Evolutionary conservation across 2,329 filamentous ascomycete genomes (phyloP).

Genomic region (Colletotrichum sidae): DNA sequence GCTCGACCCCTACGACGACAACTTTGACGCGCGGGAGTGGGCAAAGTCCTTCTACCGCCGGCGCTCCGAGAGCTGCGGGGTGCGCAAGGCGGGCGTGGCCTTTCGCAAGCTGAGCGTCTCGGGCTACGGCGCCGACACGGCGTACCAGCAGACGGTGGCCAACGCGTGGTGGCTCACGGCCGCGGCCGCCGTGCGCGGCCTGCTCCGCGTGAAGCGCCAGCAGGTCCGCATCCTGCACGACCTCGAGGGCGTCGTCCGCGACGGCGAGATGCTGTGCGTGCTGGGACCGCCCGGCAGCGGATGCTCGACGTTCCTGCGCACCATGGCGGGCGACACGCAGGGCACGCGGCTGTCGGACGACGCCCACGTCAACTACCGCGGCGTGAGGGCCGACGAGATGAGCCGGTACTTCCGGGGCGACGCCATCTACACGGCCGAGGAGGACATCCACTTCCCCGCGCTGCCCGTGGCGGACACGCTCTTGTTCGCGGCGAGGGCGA

Average conservation of each 20-base stretch:
- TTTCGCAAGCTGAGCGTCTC: slow-evolving; percentile 58
- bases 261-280: slow-evolving; percentile 68
- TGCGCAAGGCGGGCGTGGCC: slow-evolving; percentile 48
- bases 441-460: slow-evolving; percentile 71
- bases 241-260: slow-evolving; percentile 63
- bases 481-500: slow-evolving; percentile 69
- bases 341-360: slow-evolving; percentile 57
- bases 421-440: slow-evolving; percentile 75
- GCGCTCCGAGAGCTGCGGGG: slow-evolving; percentile 42
- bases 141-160: slow-evolving; percentile 24
- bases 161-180: slow-evolving; percentile 44
- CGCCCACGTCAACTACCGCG: slow-evolving; percentile 33
- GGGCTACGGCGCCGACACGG: slow-evolving; percentile 29
- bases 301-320: slow-evolving; percentile 78
- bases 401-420: slow-evolving; percentile 59
- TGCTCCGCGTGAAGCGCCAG: slow-evolving; percentile 33
- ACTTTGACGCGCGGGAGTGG: slow-evolving; percentile 60
- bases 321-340: slow-evolving; percentile 71
- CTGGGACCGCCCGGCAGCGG: slow-evolving; percentile 65
- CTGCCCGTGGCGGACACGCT: slow-evolving; percentile 71
- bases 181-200: slow-evolving; percentile 15
- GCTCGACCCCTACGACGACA: slow-evolving; percentile 59
- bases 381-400: slow-evolving; percentile 35
- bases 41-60: slow-evolving; percentile 43
- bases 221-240: slow-evolving; percentile 61